A percentile compares a stretch with the other conserved stretches of the same genome.
phyloP scores from a whole-genome alignment of 805 yeast species.

The Metschnikowia picachoensis region DNA sequence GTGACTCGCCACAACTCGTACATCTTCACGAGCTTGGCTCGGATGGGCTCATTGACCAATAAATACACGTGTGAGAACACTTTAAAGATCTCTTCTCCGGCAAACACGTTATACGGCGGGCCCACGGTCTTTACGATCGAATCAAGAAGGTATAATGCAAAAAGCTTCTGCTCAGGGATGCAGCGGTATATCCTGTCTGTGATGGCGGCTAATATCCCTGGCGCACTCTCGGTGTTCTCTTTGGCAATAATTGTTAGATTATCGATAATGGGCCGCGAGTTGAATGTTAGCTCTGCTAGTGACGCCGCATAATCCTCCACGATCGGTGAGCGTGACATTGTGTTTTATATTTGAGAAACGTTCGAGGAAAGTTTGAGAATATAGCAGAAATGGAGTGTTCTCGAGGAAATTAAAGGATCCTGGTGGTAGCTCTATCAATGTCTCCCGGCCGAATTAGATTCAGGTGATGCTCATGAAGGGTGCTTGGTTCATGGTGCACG shows the following conservation, averaged over 20 bases:
- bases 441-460: too few relatives aligned
- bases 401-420: too few relatives aligned
- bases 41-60: conserved; percentile 69
- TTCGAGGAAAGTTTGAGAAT: too few relatives aligned
- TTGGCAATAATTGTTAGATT: conserved; percentile 81
- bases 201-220: conserved; percentile 71
- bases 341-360: too few relatives aligned
- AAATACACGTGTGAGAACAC: conserved; percentile 74
- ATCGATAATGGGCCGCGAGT: conserved; percentile 86
- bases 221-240: conserved; percentile 76
- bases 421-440: too few relatives aligned
- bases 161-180: conserved; percentile 80
- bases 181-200: conserved; percentile 70
- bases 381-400: too few relatives aligned
- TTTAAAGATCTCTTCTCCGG: conserved; percentile 65
- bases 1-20: conserved; percentile 87
- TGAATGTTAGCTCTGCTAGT: conserved; percentile 74
- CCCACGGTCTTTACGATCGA: conserved; percentile 91
- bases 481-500: not conserved
- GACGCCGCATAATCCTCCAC: conserved; percentile 64
- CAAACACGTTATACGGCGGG: conserved; percentile 77
- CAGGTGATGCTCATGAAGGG: too few relatives aligned
- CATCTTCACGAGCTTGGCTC: conserved; percentile 66
- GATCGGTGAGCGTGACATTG: conserved; percentile 13
- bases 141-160: conserved; percentile 79